These are phyloP conservation scores for Nannochloropsis gaditana DNA, from an alignment of 108 stramenopile species.

Conservation along the genomic window DNA sequence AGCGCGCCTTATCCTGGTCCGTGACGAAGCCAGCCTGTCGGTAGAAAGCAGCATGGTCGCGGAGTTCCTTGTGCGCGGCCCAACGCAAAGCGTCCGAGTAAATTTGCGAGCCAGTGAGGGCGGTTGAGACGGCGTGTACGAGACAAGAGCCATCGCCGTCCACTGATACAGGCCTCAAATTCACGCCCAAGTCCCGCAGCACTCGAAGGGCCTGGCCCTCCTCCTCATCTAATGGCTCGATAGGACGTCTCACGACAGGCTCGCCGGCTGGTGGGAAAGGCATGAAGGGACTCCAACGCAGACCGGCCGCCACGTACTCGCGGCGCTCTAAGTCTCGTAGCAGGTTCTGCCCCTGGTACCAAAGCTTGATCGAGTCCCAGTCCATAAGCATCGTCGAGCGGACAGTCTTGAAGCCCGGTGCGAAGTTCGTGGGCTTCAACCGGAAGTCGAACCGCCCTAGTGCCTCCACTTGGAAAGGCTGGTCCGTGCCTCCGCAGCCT, in stretches of 20 bases:
- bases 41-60: background rate
- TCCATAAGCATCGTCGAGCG: constrained; percentile 19
- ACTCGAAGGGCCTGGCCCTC: background rate
- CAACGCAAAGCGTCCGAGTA: background rate
- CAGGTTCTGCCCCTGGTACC: background rate
- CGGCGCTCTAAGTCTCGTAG: background rate
- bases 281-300: constrained; percentile 11
- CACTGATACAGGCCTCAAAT: background rate
- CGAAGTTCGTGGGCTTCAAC: background rate
- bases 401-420: background rate
- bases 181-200: constrained; percentile 15
- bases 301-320: background rate
- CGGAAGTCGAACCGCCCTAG: background rate
- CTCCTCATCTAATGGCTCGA: background rate
- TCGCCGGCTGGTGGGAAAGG: background rate
- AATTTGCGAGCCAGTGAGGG: background rate
- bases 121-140: background rate
- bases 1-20: background rate
- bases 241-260: background rate
- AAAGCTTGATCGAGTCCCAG: background rate
- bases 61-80: constrained; percentile 19
- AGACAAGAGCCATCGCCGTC: constrained; percentile 14
- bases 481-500: background rate
- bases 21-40: constrained; percentile 19
- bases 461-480: background rate